Evolutionary conservation across 164 flowering plant genomes (phyloP), one percentile per base, ranked within the genome.

Genomic region (Stephania cephalantha): DNA sequence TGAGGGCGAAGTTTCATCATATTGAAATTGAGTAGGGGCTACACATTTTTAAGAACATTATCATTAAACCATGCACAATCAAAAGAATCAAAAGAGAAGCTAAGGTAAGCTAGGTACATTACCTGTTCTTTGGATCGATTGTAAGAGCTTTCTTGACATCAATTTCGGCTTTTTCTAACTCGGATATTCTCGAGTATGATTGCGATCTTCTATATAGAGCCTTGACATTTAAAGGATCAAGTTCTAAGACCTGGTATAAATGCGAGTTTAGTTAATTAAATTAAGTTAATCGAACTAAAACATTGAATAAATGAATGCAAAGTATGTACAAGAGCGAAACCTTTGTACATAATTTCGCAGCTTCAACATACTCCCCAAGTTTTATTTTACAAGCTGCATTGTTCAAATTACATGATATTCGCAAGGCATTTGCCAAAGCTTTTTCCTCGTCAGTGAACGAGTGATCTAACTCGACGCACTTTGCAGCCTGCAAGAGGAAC

Each of bases 351-450:
- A 84, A 78, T 77, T 63, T 83, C 70, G 81, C 69, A 73, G 87
- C 87, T 79, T 82, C 89, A 9, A 7, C 35, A 50, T 75, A 82
- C 13, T 86, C 89, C 64, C 77, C 81, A 63, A 89, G 74, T 76
- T 79, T 87, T 20, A 87, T 83, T 74, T 87, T 85, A 73, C 90
- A 89, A 35, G 88, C 87, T 70, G 88, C 90, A 74, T 86, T 84
- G 82, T 86, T 89, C 71, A 86, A 75, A 81, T 80, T 53, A 74
- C 89, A 89, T 7, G 87, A 79, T 76, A 85, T 50, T 46, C 76
- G 50, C 64, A 86, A 77, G 17, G 80, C 83, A 52, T 81, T 84
- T 35, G 87, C 86, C 44, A 18, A 30, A n/a, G 50, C 52, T 82
- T 79, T 85, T 78, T 89, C 89, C 17, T 86, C 88, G n/a, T 78